Conservation (phyloP, 176 grass and related monocot species). For the Themeda triandra region DNA sequence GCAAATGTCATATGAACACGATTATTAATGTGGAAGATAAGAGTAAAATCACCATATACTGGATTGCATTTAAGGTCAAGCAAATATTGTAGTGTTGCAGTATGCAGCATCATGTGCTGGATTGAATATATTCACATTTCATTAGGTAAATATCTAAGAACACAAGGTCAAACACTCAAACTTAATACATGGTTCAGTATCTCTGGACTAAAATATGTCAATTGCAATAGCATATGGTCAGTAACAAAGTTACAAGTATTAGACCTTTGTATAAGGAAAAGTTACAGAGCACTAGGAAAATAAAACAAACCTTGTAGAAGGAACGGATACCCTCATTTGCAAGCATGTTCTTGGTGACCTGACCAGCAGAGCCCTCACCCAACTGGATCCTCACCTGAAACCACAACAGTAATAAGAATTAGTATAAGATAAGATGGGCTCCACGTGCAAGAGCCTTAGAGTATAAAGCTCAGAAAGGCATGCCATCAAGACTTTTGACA, state of each 20-base stretch:
- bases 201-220: background rate
- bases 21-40: background rate
- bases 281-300: background rate
- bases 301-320: conserved; percentile 76
- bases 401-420: conserved; percentile 10
- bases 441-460: background rate
- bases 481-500: conserved; percentile 12
- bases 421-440: background rate
- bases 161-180: background rate
- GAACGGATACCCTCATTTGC: conserved; percentile 67
- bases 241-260: background rate
- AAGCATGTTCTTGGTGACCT: conserved; percentile 87
- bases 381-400: conserved; percentile 96
- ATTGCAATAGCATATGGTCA: background rate
- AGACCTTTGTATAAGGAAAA: background rate
- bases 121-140: background rate
- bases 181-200: background rate
- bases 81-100: background rate
- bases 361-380: conserved; percentile 81
- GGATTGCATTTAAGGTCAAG: background rate
- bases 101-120: background rate
- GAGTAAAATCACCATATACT: background rate
- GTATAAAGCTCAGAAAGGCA: background rate
- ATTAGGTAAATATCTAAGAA: background rate
- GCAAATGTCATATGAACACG: background rate